phyloP scores from a whole-genome alignment of 805 yeast species.

The Schwanniomyces occidentalis region DNA sequence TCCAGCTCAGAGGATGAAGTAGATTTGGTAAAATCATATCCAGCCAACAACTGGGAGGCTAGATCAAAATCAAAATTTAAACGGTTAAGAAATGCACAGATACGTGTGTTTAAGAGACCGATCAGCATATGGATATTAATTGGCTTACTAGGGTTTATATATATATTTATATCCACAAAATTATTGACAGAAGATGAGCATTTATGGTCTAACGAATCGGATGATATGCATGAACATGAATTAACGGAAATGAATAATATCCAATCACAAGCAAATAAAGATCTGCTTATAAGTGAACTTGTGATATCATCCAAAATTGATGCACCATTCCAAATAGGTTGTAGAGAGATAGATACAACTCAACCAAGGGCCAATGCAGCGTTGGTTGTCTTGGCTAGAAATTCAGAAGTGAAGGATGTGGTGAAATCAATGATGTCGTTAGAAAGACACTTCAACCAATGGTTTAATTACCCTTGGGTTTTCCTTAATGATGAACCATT shows the following conservation, averaged over 20 bases:
- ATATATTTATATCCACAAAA: constrained; percentile 14
- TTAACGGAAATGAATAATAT: not conserved
- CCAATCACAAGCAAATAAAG: not conserved
- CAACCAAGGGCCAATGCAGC: constrained; percentile 73
- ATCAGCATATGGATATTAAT: constrained; percentile 69
- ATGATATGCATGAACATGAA: not conserved
- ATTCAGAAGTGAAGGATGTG: constrained; percentile 78
- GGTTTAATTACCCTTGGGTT: constrained; percentile 93
- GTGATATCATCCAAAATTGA: constrained; percentile 21
- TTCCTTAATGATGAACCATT: constrained; percentile 83
- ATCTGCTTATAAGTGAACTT: constrained; percentile 6
- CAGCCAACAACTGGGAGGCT: too few relatives aligned
- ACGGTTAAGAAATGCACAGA: too few relatives aligned
- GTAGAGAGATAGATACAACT: constrained; percentile 44
- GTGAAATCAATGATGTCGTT: constrained; percentile 67
- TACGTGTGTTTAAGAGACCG: constrained; percentile 31
- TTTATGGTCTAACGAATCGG: not conserved
- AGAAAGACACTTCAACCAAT: constrained; percentile 88
- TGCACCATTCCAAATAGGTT: constrained; percentile 55
- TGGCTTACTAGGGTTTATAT: constrained; percentile 54
- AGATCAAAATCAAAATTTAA: too few relatives aligned
- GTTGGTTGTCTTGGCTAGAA: constrained; percentile 79
- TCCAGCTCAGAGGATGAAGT: not conserved
- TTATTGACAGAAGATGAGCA: not conserved
- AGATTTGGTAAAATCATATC: too few relatives aligned